phyloP scores from a whole-genome alignment of 495 filamentous ascomycete genomes.

The Xylaria acuta region DNA sequence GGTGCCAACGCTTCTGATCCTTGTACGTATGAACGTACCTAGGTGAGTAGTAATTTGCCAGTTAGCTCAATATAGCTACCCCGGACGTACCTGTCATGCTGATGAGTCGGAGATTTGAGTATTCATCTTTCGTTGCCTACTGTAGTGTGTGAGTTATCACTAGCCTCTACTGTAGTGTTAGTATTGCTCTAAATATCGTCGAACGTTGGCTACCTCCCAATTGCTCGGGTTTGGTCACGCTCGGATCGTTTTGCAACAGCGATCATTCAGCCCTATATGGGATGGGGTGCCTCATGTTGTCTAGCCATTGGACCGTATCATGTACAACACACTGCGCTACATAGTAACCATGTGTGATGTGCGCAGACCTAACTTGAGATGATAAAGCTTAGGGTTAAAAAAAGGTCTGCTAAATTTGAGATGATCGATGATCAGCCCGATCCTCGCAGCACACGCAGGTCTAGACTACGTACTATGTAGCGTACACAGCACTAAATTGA shows the following conservation, averaged over 20 bases:
- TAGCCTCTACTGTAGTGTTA: background rate
- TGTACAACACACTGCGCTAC: background rate
- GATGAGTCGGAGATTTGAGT: background rate
- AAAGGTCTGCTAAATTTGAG: slow-evolving; percentile 13
- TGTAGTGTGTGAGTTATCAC: background rate
- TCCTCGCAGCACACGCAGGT: background rate
- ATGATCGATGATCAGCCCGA: slow-evolving; percentile 7
- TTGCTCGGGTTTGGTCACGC: background rate
- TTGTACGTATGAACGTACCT: background rate
- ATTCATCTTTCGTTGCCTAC: background rate
- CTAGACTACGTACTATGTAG: background rate
- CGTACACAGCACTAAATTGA: no score
- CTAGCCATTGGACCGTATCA: background rate
- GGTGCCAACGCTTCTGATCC: background rate
- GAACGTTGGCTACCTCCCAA: background rate
- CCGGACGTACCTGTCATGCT: background rate
- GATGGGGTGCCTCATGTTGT: slow-evolving; percentile 13
- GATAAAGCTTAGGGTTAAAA: slow-evolving; percentile 12
- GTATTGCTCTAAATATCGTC: background rate
- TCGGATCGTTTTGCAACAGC: background rate
- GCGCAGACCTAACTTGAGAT: background rate
- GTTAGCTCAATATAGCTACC: no score
- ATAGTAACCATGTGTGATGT: background rate
- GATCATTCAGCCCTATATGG: slow-evolving; percentile 14
- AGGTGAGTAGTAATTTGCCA: no score